A percentile compares a stretch with the other conserved stretches of the same genome.
Conservation (phyloP, 495 filamentous ascomycete genomes). For the Xylaria curta region DNA sequence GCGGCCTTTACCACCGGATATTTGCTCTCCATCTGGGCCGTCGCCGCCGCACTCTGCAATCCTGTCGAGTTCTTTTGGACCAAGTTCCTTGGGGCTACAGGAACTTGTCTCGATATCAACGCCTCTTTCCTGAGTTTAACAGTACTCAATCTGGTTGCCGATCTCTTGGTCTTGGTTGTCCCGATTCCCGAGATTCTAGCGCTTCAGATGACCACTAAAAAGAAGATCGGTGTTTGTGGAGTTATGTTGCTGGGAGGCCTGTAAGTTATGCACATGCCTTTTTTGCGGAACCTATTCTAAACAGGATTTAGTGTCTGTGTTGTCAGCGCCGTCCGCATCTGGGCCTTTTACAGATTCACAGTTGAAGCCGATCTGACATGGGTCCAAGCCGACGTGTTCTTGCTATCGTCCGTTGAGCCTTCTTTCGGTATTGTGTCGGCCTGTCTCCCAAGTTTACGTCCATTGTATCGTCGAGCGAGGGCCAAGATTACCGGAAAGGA, state of each 20-base stretch:
- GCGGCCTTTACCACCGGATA: conserved; percentile 30
- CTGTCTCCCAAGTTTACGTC: conserved; percentile 51
- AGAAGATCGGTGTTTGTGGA: conserved; percentile 50
- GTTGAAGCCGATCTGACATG: conserved; percentile 46
- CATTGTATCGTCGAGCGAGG: conserved; percentile 39
- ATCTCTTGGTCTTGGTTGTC: conserved; percentile 51
- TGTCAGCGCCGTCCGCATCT: conserved; percentile 51
- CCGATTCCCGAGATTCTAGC: conserved; percentile 47
- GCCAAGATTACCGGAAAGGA: conserved; percentile 26
- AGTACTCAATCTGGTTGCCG: conserved; percentile 48
- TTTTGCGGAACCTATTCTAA: conserved; percentile 1
- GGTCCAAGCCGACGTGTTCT: conserved; percentile 49
- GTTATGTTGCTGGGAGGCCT: conserved; percentile 51
- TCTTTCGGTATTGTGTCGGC: conserved; percentile 51
- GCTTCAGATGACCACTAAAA: conserved; percentile 43
- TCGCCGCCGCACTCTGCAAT: conserved; percentile 38
- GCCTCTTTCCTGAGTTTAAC: conserved; percentile 41
- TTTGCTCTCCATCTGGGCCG: conserved; percentile 35
- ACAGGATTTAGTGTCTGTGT: conserved; percentile 39
- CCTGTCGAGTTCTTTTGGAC: conserved; percentile 45
- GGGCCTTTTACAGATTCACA: conserved; percentile 44
- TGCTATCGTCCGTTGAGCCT: conserved; percentile 53
- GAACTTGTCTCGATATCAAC: conserved; percentile 42
- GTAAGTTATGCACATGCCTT: conserved; percentile 30
- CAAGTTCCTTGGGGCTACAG: conserved; percentile 31